Percentiles rank a stretch among this genome's conserved stretches.
Conservation (phyloP, 768 basidiomycete species). For the Lepiota venenata region DNA sequence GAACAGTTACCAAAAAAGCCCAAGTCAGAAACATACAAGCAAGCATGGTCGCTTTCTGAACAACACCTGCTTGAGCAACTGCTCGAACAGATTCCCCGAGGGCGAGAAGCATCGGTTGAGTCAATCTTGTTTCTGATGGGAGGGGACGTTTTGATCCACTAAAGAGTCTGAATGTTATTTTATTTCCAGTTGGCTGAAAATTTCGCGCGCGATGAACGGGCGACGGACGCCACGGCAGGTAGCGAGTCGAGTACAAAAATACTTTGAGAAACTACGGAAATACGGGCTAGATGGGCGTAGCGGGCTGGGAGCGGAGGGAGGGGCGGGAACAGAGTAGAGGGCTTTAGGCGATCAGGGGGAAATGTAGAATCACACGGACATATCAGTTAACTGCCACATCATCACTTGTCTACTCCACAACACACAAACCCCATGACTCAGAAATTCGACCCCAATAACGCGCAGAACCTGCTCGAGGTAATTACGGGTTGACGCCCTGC, state of each 20-base stretch:
- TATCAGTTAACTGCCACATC: conserved; percentile 13
- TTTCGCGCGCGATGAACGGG: conserved; percentile 79
- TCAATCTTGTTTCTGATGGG: conserved; percentile 6
- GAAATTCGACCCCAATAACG: conserved; percentile 83
- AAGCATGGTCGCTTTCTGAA: conserved; percentile 72
- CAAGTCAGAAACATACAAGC: conserved; percentile 78
- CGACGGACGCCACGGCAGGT: conserved; percentile 77
- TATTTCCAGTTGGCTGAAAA: conserved; percentile 66
- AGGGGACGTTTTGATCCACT: not conserved
- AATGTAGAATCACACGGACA: conserved; percentile 13
- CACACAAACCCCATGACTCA: conserved; percentile 46
- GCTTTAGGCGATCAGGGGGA: not conserved
- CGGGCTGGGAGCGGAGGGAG: conserved; percentile 25
- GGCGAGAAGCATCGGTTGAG: conserved; percentile 70
- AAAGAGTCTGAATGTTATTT: not conserved
- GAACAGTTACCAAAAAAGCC: conserved; percentile 25
- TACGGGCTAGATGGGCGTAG: conserved; percentile 41
- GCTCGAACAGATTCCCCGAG: conserved; percentile 71
- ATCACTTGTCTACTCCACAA: conserved; percentile 12
- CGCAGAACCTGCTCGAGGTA: conserved; percentile 91
- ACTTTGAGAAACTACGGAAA: conserved; percentile 78
- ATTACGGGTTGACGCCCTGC: conserved; percentile 2
- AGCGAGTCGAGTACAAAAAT: conserved; percentile 87
- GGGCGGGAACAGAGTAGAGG: not conserved
- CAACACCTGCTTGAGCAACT: conserved; percentile 75